Evolutionary conservation across 257 asterid genomes (phyloP).

Genomic region (Nicotiana noctiflora): DNA sequence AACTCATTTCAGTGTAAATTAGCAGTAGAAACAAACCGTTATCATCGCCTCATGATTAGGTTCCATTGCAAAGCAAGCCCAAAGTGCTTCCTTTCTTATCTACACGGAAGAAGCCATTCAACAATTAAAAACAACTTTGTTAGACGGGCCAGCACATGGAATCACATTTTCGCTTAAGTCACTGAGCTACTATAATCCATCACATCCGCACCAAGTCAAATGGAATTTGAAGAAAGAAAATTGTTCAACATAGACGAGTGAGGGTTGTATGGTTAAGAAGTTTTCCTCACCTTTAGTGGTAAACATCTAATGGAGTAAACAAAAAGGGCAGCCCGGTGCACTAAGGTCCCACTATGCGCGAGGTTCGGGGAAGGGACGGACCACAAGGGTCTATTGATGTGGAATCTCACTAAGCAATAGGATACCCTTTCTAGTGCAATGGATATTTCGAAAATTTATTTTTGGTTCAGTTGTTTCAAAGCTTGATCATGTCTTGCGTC

Average conservation of each 20-base stretch:
- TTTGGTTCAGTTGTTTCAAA: background rate
- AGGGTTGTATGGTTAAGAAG: background rate
- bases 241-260: background rate
- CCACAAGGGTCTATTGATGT: background rate
- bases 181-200: background rate
- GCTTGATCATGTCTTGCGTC: background rate
- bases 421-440: background rate
- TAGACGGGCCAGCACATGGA: background rate
- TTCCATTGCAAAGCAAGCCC: constrained; percentile 96
- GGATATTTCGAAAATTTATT: background rate
- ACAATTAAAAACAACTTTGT: background rate
- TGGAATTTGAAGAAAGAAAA: background rate
- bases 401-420: background rate
- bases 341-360: too few species aligned
- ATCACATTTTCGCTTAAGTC: background rate
- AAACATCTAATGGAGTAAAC: background rate
- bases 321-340: too few species aligned
- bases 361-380: too few species aligned
- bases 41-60: constrained; percentile 81
- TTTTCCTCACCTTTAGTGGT: background rate
- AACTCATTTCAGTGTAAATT: background rate
- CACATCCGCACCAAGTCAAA: background rate
- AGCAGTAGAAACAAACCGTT: constrained; percentile 43
- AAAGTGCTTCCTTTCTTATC: constrained; percentile 97
- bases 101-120: constrained; percentile 19